A percentile compares a stretch with the other conserved stretches of the same genome.
Evolutionary conservation across 2,329 filamentous ascomycete genomes (phyloP).

Genomic region (Neospermospora avenae): DNA sequence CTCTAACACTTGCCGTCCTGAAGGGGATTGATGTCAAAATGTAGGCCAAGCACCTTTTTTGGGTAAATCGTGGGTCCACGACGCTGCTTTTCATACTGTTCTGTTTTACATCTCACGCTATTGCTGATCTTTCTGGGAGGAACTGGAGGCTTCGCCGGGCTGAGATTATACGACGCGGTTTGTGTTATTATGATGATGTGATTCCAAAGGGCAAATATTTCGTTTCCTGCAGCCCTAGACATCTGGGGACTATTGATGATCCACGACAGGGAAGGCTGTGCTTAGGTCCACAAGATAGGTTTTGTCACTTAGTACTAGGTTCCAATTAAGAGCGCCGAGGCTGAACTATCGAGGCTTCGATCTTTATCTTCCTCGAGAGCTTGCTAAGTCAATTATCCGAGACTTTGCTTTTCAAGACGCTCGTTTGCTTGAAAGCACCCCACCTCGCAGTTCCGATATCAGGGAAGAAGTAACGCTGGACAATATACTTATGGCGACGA

Average conservation of each 20-base stretch:
- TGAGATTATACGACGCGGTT: neutral
- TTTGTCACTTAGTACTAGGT: neutral
- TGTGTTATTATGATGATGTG: constrained; percentile 1
- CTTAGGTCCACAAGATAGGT: neutral
- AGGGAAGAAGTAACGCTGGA: neutral
- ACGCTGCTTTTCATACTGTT: neutral
- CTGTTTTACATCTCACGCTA: neutral
- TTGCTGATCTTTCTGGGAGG: neutral
- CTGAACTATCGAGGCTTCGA: neutral
- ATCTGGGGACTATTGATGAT: constrained; percentile 7
- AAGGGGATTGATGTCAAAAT: neutral
- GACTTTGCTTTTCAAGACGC: neutral
- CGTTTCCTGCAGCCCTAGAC: neutral
- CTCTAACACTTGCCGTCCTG: neutral
- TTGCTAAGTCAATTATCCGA: neutral
- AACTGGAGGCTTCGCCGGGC: neutral
- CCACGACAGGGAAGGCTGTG: neutral
- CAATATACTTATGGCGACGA: neutral
- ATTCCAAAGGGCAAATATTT: neutral
- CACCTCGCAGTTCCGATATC: neutral
- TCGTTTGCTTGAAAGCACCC: neutral
- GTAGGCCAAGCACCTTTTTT: neutral
- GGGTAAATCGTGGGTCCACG: constrained; percentile 4
- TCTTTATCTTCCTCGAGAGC: neutral
- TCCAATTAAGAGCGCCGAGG: neutral